A percentile compares a stretch with the other conserved stretches of the same genome.
These are phyloP conservation scores for Aethionema arabicum DNA, from an alignment of 345 rosid species.

Conservation along the genomic window DNA sequence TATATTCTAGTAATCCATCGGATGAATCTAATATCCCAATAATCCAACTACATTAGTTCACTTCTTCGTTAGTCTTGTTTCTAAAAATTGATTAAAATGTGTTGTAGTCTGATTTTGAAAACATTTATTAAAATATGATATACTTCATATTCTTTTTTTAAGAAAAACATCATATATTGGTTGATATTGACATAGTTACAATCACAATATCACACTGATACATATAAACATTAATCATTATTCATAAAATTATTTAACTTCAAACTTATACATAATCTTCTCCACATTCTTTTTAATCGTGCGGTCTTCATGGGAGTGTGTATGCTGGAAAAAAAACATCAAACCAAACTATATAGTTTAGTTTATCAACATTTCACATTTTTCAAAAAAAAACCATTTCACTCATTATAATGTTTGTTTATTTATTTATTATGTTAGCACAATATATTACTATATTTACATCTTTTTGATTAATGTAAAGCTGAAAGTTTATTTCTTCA, in stretches of 20 bases:
- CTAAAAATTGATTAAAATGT: too few species aligned
- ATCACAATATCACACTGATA: conserved; percentile 23
- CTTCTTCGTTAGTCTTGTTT: too few species aligned
- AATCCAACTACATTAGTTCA: too few species aligned
- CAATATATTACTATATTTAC: too few species aligned
- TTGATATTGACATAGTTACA: conserved; percentile 12
- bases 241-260: conserved; percentile 27
- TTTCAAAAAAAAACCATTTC: background rate
- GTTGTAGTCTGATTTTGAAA: too few species aligned
- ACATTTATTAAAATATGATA: too few species aligned
- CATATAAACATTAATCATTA: conserved; percentile 24
- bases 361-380: background rate
- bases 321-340: conserved; percentile 6
- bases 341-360: background rate
- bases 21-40: too few species aligned
- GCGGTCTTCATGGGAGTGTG: conserved; percentile 32
- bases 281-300: background rate
- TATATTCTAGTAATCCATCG: too few species aligned
- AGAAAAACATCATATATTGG: conserved; percentile 7
- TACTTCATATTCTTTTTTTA: background rate
- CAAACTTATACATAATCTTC: conserved; percentile 6
- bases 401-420: too few species aligned
- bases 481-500: too few species aligned
- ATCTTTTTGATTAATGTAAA: too few species aligned
- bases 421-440: too few species aligned